Base-by-base conservation (phyloP, 2,329 filamentous ascomycete species). In the Penicillium corylophilum region DNA sequence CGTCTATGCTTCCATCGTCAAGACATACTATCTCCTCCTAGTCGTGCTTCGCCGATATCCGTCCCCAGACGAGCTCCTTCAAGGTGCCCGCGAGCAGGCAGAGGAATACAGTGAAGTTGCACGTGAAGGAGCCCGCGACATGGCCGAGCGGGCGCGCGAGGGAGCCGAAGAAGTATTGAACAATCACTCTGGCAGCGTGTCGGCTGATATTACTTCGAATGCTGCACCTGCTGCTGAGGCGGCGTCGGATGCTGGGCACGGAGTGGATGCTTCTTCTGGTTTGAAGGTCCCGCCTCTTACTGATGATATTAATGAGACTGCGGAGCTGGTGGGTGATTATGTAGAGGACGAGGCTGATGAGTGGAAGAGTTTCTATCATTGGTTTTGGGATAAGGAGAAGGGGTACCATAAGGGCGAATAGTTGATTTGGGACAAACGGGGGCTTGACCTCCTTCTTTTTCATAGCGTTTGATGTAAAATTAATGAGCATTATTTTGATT, bases 1-100 rank as follows among this genome's bases (percentile, higher is more conserved):
- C 5, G 82, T 94, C 8, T 89, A 95, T 67, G 78, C 82, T 24
- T 70, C 86, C 15, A 82, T 95, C 50, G 82, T 95, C 53, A 82
- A 83, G 56, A 63, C 86, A 4, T 95, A 93, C 71, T 88, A 89
- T 59, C 64, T 85, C 6, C 65, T 87, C 2, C 71, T 88, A n/a
- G 75, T 75, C 22, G 56, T 77, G 3, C 56, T 79, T 24, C 70
- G 70, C 46, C 72, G 64, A 18, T 77, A 75, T 52, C 77, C 77
- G 0, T 71, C 66, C n/a, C 67, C 77, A 0, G 66, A 72, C 5
- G 71, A 76, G 38, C 56, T 79, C 1, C 61, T 74, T 9, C 62
- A 68, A 4, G 65, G 68, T 28, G 72, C 74, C 4, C 70, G 69
- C 1, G 66, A 71, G 45, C 70, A 71, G 38, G 70, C 70, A 2